Evolutionary conservation across 768 basidiomycete genomes (phyloP).

Genomic region (Coprinopsis marcescibilis): DNA sequence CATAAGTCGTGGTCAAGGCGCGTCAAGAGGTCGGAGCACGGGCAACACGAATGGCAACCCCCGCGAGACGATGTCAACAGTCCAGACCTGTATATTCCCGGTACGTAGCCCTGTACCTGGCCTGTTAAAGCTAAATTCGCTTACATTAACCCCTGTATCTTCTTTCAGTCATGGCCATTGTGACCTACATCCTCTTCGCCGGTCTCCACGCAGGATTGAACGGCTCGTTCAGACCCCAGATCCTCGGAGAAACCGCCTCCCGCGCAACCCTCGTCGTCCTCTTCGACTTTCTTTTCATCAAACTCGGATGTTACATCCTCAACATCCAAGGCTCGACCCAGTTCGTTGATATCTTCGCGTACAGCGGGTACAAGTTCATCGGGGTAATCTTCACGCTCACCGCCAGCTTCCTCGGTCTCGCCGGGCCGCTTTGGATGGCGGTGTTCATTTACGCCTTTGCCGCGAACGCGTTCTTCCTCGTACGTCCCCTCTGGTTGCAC

Average conservation of each 20-base stretch:
- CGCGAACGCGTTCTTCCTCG: constrained; percentile 92
- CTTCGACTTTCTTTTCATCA: constrained; percentile 85
- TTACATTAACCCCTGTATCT: background rate
- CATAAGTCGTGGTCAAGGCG: constrained; percentile 85
- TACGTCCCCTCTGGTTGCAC: constrained; percentile 29
- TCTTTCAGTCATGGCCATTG: constrained; percentile 81
- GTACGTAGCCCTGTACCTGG: constrained; percentile 30
- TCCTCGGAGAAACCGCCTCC: constrained; percentile 82
- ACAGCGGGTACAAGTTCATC: constrained; percentile 97
- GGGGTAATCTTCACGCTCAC: constrained; percentile 85
- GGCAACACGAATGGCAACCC: constrained; percentile 73
- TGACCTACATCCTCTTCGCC: constrained; percentile 89
- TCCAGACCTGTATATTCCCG: constrained; percentile 95
- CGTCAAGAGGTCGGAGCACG: constrained; percentile 55
- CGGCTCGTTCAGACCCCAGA: constrained; percentile 75
- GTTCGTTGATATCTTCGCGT: constrained; percentile 80
- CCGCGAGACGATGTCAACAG: constrained; percentile 94
- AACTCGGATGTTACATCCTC: constrained; percentile 88
- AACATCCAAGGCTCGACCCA: constrained; percentile 72
- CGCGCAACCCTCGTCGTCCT: constrained; percentile 81
- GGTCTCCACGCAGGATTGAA: constrained; percentile 82
- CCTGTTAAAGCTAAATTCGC: background rate
- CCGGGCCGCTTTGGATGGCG: constrained; percentile 56
- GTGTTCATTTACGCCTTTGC: constrained; percentile 83
- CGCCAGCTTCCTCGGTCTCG: constrained; percentile 58